A percentile compares a stretch with the other conserved stretches of the same genome.
Conservation (phyloP, 2,329 filamentous ascomycete genomes). For the Cordyceps cicadae region DNA sequence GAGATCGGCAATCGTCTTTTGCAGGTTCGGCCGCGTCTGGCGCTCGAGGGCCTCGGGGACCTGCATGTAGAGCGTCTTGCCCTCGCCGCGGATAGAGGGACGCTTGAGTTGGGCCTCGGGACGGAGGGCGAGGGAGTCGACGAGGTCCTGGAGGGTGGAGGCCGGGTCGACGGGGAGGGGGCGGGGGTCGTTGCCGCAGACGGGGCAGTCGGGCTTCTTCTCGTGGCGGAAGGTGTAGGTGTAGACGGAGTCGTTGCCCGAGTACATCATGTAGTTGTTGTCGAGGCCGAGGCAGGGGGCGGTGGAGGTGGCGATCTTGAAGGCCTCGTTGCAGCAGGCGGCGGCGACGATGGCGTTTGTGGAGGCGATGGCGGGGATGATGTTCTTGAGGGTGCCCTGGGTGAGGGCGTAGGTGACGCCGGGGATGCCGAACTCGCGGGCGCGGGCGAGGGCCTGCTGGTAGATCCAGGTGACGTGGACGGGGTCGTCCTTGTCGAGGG, state of each 20-base stretch:
- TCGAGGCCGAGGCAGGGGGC: constrained; percentile 72
- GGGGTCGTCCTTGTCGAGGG: constrained; percentile 89
- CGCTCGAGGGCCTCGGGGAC: constrained; percentile 73
- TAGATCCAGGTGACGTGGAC: constrained; percentile 98
- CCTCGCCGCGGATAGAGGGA: constrained; percentile 70
- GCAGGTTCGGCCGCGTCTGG: constrained; percentile 74
- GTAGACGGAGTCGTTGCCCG: constrained; percentile 89
- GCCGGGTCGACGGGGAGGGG: constrained; percentile 63
- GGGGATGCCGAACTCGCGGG: constrained; percentile 78
- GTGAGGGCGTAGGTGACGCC: constrained; percentile 94
- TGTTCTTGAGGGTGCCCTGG: constrained; percentile 97
- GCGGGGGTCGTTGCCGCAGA: constrained; percentile 78
- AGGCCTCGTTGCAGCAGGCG: constrained; percentile 90
- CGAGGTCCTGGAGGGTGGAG: constrained; percentile 70
- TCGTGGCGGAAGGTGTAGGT: constrained; percentile 96
- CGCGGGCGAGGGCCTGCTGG: constrained; percentile 70
- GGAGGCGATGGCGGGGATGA: constrained; percentile 95
- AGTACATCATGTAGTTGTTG: constrained; percentile 99
- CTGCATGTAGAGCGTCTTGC: constrained; percentile 86
- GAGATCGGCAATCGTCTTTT: constrained; percentile 67
- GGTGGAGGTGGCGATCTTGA: constrained; percentile 81
- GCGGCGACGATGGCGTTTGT: constrained; percentile 97
- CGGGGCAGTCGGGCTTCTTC: constrained; percentile 88
- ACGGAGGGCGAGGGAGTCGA: constrained; percentile 72
- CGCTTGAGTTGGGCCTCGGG: constrained; percentile 92